phyloP scores from a whole-genome alignment of 352 stramenopile genomes.

The Paralagenidium karlingii region DNA sequence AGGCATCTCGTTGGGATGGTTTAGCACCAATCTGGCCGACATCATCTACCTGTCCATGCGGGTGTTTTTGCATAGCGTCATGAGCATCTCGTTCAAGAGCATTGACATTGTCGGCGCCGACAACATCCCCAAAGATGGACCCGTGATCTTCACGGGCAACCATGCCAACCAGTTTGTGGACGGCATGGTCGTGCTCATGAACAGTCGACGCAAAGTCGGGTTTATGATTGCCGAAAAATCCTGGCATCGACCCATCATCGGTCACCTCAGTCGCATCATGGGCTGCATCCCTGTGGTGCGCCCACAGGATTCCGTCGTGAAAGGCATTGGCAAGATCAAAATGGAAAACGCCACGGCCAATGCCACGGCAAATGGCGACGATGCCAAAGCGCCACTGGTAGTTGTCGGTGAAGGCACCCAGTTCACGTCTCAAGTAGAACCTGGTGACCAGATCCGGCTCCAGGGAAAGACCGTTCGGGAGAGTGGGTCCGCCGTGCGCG shows the following conservation, averaged over 20 bases:
- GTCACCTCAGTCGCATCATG: slow-evolving; percentile 90
- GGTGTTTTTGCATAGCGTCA: slow-evolving; percentile 95
- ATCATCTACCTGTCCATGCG: slow-evolving; percentile 67
- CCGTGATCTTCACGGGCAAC: slow-evolving; percentile 96
- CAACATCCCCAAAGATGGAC: slow-evolving; percentile 93
- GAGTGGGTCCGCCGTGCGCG: slow-evolving; percentile 71
- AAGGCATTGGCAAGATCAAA: slow-evolving; percentile 55
- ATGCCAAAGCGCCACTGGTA: neutral
- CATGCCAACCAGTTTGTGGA: slow-evolving; percentile 99
- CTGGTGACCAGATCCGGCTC: slow-evolving; percentile 68
- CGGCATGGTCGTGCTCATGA: slow-evolving; percentile 92
- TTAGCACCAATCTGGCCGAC: slow-evolving; percentile 68
- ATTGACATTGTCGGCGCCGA: slow-evolving; percentile 94
- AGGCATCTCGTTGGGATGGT: slow-evolving; percentile 42
- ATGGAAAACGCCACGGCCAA: slow-evolving; percentile 15
- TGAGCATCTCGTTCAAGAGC: slow-evolving; percentile 97
- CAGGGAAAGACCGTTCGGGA: slow-evolving; percentile 70
- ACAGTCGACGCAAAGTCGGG: slow-evolving; percentile 89
- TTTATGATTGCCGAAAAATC: slow-evolving; percentile 97
- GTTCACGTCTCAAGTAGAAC: slow-evolving; percentile 60
- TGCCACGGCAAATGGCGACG: slow-evolving; percentile 6
- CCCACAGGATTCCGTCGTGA: slow-evolving; percentile 86
- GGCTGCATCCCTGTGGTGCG: slow-evolving; percentile 95
- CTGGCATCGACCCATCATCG: slow-evolving; percentile 90
- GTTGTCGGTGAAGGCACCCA: slow-evolving; percentile 41